Percentiles rank a stretch among this genome's conserved stretches.
Conservation (phyloP, 768 basidiomycete genomes). For the Russula griseocarnosa region DNA sequence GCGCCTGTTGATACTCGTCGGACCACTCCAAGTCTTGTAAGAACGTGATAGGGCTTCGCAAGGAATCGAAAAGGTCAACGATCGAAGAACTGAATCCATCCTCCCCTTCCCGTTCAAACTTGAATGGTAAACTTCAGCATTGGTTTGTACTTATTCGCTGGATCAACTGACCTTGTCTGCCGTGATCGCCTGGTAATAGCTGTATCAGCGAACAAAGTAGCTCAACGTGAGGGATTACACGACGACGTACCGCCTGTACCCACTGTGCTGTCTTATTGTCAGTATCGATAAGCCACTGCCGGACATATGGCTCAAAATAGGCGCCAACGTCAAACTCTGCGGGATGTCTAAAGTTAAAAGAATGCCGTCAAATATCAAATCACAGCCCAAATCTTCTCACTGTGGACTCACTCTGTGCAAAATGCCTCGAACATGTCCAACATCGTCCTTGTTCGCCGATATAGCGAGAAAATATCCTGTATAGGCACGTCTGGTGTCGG, state of each 20-base stretch:
- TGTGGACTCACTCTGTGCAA: conserved; percentile 59
- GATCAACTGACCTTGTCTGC: conserved; percentile 61
- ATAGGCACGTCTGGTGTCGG: conserved; percentile 86
- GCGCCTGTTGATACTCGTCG: conserved; percentile 81
- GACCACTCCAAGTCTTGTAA: conserved; percentile 89
- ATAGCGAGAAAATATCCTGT: conserved; percentile 85
- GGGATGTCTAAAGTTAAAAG: conserved; percentile 41
- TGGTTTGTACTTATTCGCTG: neutral
- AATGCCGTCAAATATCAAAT: conserved; percentile 6
- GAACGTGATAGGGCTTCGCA: conserved; percentile 86
- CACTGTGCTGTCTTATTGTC: conserved; percentile 88
- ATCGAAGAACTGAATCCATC: conserved; percentile 96
- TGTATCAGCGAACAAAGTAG: neutral
- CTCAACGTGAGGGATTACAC: neutral
- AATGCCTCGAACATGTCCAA: conserved; percentile 81
- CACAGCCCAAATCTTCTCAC: conserved; percentile 9
- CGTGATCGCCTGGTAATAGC: conserved; percentile 58
- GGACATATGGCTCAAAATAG: conserved; percentile 86
- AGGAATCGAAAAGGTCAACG: conserved; percentile 90
- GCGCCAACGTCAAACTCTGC: conserved; percentile 64
- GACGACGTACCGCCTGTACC: conserved; percentile 76
- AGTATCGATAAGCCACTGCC: conserved; percentile 84
- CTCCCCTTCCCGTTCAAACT: conserved; percentile 75
- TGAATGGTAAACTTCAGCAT: conserved; percentile 5
- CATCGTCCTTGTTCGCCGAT: conserved; percentile 70